Percentiles rank a stretch among this genome's conserved stretches.
Evolutionary conservation across 2,329 filamentous ascomycete species (phyloP).

Genomic region (Onygenales sp.): DNA sequence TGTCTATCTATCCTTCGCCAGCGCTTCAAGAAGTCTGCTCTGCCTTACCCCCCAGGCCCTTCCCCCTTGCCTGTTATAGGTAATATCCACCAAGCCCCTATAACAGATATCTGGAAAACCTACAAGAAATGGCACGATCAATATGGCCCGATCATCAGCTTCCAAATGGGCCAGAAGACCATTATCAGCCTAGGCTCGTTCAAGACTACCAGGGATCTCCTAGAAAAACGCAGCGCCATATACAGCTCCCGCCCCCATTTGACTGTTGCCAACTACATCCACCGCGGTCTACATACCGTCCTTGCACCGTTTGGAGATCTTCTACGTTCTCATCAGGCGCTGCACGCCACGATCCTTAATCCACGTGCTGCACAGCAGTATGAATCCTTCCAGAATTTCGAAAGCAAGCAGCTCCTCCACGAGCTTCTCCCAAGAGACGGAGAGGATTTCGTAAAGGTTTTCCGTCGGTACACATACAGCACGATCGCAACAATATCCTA

Average conservation of each 20-base stretch:
- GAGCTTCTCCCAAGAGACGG: slow-evolving; percentile 28
- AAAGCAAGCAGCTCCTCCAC: slow-evolving; percentile 36
- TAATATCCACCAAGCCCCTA: slow-evolving; percentile 23
- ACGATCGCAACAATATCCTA: slow-evolving; percentile 44
- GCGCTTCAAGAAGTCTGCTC: not conserved
- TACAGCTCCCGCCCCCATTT: slow-evolving; percentile 28
- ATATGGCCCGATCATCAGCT: slow-evolving; percentile 25
- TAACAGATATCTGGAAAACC: slow-evolving; percentile 15
- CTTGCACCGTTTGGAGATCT: slow-evolving; percentile 42
- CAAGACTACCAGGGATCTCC: too few relatives aligned
- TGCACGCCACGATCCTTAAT: slow-evolving; percentile 37
- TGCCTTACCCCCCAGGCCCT: slow-evolving; percentile 19
- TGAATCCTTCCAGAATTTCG: slow-evolving; percentile 40
- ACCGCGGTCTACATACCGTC: slow-evolving; percentile 33
- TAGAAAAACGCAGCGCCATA: slow-evolving; percentile 18
- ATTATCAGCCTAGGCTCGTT: too few relatives aligned
- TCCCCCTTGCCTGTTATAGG: slow-evolving; percentile 22
- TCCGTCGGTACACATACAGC: slow-evolving; percentile 41
- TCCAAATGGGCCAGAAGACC: too few relatives aligned
- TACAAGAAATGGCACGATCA: slow-evolving; percentile 23
- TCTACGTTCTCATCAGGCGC: slow-evolving; percentile 36
- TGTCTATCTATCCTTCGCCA: not conserved
- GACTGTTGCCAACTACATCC: slow-evolving; percentile 17
- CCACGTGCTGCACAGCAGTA: slow-evolving; percentile 36
- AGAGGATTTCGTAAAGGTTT: slow-evolving; percentile 34